Evolutionary conservation across 441 rosid genomes (phyloP).

Genomic region (Gossypium laxum): DNA sequence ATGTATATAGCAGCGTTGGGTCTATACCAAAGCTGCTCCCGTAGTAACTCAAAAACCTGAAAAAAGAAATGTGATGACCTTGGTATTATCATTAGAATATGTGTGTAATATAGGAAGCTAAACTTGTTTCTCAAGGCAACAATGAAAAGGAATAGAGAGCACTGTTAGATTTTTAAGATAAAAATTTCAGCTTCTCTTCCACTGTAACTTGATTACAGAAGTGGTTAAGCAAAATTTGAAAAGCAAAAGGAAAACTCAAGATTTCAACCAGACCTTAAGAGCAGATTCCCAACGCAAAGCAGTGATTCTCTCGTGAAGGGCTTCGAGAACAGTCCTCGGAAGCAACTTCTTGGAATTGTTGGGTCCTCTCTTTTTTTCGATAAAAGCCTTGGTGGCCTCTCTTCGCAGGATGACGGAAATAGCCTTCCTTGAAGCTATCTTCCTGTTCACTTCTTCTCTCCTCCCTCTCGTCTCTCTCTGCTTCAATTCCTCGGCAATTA

Average conservation of each 20-base stretch:
- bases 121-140: not conserved
- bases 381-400: slow-evolving; percentile 64
- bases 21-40: slow-evolving; percentile 77
- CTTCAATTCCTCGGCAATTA: slow-evolving; percentile 30
- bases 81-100: not conserved
- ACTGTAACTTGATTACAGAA: not conserved
- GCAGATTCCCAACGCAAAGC: slow-evolving; percentile 89
- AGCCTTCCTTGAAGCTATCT: slow-evolving; percentile 73
- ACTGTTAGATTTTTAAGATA: not conserved
- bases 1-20: slow-evolving; percentile 58
- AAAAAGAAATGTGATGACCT: slow-evolving; percentile 3
- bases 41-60: slow-evolving; percentile 67
- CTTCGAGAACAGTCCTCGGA: slow-evolving; percentile 72
- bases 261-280: slow-evolving; percentile 39
- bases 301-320: slow-evolving; percentile 72
- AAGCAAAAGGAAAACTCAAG: not conserved
- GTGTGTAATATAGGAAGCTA: not conserved
- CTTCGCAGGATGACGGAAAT: slow-evolving; percentile 57
- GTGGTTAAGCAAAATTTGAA: not conserved
- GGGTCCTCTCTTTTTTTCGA: slow-evolving; percentile 66
- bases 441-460: slow-evolving; percentile 45
- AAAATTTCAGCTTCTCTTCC: not conserved
- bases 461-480: slow-evolving; percentile 38
- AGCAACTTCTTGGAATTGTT: slow-evolving; percentile 61
- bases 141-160: not conserved